Conservation (phyloP, 495 filamentous ascomycete species). For the Lasiosphaeriaceae sp. region DNA sequence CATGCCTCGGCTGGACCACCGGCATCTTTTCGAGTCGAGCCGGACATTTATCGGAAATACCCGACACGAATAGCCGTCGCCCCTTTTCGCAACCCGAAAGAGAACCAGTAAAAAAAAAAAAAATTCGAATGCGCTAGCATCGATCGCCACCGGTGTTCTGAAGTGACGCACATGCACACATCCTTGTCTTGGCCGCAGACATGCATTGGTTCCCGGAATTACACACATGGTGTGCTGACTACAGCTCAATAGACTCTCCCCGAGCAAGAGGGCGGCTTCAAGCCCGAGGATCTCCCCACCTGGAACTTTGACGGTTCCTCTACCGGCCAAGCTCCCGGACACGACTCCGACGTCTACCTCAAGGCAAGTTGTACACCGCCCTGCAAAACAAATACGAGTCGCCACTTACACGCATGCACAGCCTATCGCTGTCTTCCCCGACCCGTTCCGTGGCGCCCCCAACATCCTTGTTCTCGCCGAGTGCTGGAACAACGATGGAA, state of each 20-base stretch:
- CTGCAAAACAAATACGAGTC: background rate
- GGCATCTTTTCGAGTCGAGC: background rate
- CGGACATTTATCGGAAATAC: background rate
- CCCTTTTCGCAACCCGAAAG: background rate
- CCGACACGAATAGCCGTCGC: background rate
- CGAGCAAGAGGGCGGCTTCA: slow-evolving; percentile 47
- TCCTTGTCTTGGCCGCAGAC: background rate
- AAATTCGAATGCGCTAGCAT: background rate
- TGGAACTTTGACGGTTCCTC: slow-evolving; percentile 99
- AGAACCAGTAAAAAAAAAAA: background rate
- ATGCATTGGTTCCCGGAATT: background rate
- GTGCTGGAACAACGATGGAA: slow-evolving; percentile 94
- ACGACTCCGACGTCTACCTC: slow-evolving; percentile 98
- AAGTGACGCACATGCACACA: background rate
- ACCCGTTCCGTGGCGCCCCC: slow-evolving; percentile 77
- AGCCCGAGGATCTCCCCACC: slow-evolving; percentile 81
- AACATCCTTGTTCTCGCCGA: slow-evolving; percentile 97
- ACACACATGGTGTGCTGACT: slow-evolving; percentile 15
- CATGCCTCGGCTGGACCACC: background rate
- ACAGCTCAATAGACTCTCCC: slow-evolving; percentile 65
- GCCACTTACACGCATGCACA: slow-evolving; percentile 30
- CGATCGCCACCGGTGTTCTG: background rate
- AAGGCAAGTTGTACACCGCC: slow-evolving; percentile 3
- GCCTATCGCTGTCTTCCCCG: slow-evolving; percentile 43
- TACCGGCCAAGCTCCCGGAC: slow-evolving; percentile 87